Evolutionary conservation across 2,329 filamentous ascomycete genomes (phyloP).

Genomic region (Chrysosporium queenslandicum): DNA sequence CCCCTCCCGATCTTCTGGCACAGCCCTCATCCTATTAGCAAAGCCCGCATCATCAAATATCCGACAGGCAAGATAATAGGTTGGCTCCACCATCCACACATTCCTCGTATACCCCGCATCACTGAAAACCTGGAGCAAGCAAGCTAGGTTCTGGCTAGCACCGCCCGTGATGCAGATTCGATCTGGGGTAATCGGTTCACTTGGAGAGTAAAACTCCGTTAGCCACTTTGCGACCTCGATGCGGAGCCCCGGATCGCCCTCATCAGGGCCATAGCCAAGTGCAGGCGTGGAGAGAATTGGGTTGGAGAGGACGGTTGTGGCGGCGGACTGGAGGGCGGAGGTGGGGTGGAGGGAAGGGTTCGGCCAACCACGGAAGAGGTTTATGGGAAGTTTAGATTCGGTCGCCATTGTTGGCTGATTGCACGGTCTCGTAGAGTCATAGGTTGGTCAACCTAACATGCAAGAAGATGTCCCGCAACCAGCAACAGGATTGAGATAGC

Average conservation of each 20-base stretch:
- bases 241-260: slow-evolving; percentile 59
- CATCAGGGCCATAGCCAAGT: slow-evolving; percentile 71
- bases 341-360: slow-evolving; percentile 55
- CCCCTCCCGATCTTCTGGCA: slow-evolving; percentile 69
- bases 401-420: not conserved
- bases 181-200: slow-evolving; percentile 39
- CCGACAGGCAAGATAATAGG: slow-evolving; percentile 74
- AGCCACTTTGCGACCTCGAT: slow-evolving; percentile 62
- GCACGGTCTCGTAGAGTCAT: not conserved
- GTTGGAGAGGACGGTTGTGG: slow-evolving; percentile 52
- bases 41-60: slow-evolving; percentile 79
- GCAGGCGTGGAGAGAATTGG: slow-evolving; percentile 50
- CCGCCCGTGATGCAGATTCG: slow-evolving; percentile 76
- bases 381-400: slow-evolving; percentile 24
- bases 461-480: not conserved
- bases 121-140: slow-evolving; percentile 66
- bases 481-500: not conserved
- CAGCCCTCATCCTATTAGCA: slow-evolving; percentile 52
- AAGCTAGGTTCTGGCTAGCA: slow-evolving; percentile 71
- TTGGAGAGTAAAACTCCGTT: slow-evolving; percentile 47
- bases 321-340: slow-evolving; percentile 50
- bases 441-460: not conserved
- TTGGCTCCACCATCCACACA: slow-evolving; percentile 72
- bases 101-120: slow-evolving; percentile 65
- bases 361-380: slow-evolving; percentile 41